Evolutionary conservation across 148 eudicot species (phyloP).

Genomic region (Silene conica): DNA sequence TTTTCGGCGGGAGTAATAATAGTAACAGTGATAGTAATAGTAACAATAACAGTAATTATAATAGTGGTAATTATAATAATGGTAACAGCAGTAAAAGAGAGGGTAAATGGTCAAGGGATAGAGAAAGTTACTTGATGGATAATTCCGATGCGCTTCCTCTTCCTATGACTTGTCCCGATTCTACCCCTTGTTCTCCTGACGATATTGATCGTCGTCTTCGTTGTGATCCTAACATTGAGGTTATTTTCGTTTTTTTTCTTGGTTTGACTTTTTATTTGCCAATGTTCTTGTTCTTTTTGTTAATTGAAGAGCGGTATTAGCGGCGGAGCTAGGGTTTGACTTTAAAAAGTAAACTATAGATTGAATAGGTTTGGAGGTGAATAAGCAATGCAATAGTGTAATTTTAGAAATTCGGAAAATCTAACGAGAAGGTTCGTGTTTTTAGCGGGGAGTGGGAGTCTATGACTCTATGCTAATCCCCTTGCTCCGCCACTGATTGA

Average conservation of each 20-base stretch:
- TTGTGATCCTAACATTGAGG: constrained; percentile 66
- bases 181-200: constrained; percentile 54
- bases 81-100: constrained; percentile 41
- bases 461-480: no score
- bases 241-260: constrained; percentile 14
- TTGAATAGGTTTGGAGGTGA: no score
- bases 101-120: constrained; percentile 58
- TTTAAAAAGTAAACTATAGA: no score
- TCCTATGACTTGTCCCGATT: constrained; percentile 76
- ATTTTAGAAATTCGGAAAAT: no score
- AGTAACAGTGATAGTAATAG: not conserved
- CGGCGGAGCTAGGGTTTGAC: no score
- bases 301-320: no score
- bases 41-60: not conserved
- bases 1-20: not conserved
- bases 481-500: not conserved
- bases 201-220: constrained; percentile 62
- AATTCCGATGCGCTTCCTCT: constrained; percentile 71
- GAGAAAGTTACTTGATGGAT: constrained; percentile 76
- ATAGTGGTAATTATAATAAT: not conserved
- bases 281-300: no score
- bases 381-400: no score
- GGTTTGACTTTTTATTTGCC: no score
- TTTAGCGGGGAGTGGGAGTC: no score
- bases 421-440: no score